These are phyloP conservation scores for Aspergillus fischeri DNA, from an alignment of 2,329 filamentous ascomycete species.

Conservation along the genomic window DNA sequence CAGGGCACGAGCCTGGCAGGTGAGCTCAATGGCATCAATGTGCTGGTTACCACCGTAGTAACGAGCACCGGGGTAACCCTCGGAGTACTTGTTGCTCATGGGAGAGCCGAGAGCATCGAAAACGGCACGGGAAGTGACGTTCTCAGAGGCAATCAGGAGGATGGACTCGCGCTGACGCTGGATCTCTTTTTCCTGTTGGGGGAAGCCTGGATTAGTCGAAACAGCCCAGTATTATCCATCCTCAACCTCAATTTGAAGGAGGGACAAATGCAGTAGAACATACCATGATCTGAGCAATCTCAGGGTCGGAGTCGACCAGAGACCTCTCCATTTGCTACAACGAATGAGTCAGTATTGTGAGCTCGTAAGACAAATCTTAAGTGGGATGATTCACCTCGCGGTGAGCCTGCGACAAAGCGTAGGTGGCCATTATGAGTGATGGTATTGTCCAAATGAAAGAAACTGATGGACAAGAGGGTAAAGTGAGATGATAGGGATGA, in stretches of 20 bases:
- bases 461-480: conserved; percentile 1
- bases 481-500: conserved; percentile 9
- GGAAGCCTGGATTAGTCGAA: conserved; percentile 27
- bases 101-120: conserved; percentile 93
- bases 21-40: conserved; percentile 92
- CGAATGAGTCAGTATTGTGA: conserved; percentile 30
- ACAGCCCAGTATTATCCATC: not conserved
- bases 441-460: conserved; percentile 10
- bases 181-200: conserved; percentile 74
- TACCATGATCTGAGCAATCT: conserved; percentile 97
- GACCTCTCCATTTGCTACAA: conserved; percentile 90
- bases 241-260: not conserved
- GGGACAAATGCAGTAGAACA: conserved; percentile 24
- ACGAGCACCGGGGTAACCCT: conserved; percentile 94
- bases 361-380: conserved; percentile 7
- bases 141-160: conserved; percentile 97
- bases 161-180: conserved; percentile 98
- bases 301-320: conserved; percentile 83
- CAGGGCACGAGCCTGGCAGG: conserved; percentile 91
- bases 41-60: conserved; percentile 99
- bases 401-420: conserved; percentile 64
- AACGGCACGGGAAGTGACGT: conserved; percentile 96
- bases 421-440: conserved; percentile 43
- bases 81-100: conserved; percentile 99
- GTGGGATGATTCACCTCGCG: conserved; percentile 50